Conservation (phyloP, 108 stramenopile genomes). For the Poteriospumella lacustris region DNA sequence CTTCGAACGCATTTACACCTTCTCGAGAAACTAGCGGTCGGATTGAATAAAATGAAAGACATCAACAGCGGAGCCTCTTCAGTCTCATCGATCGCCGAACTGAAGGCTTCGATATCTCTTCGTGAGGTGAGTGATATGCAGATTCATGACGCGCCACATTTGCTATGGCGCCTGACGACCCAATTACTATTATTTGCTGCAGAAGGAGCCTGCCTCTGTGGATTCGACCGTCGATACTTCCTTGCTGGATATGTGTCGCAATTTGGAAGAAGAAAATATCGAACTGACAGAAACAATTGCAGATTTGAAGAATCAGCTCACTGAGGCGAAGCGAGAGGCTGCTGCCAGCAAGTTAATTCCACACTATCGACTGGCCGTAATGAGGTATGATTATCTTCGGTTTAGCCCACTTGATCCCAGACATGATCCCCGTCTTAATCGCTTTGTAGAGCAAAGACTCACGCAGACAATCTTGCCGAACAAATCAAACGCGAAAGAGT, state of each 20-base stretch:
- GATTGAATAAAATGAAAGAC: neutral
- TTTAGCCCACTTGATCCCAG: neutral
- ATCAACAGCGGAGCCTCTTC: neutral
- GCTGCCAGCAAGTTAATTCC: neutral
- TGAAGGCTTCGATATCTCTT: neutral
- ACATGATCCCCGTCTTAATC: too few species aligned
- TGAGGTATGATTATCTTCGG: neutral
- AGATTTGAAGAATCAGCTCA: neutral
- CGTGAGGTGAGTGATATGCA: neutral
- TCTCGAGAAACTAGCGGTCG: neutral
- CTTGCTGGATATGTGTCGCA: slow-evolving; percentile 5
- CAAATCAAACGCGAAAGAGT: neutral
- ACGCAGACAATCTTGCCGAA: neutral
- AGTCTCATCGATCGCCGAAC: neutral
- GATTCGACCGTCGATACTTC: neutral
- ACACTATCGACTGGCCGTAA: neutral
- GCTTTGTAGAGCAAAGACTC: neutral
- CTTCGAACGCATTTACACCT: neutral
- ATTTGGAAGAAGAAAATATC: slow-evolving; percentile 6
- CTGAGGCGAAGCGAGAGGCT: neutral
- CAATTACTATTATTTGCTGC: neutral
- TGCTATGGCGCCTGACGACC: neutral
- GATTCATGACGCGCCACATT: neutral
- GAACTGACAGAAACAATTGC: neutral
- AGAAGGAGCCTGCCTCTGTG: neutral